These are phyloP conservation scores for Diplodia corticola DNA, from an alignment of 2,329 filamentous ascomycete species.

Conservation along the genomic window DNA sequence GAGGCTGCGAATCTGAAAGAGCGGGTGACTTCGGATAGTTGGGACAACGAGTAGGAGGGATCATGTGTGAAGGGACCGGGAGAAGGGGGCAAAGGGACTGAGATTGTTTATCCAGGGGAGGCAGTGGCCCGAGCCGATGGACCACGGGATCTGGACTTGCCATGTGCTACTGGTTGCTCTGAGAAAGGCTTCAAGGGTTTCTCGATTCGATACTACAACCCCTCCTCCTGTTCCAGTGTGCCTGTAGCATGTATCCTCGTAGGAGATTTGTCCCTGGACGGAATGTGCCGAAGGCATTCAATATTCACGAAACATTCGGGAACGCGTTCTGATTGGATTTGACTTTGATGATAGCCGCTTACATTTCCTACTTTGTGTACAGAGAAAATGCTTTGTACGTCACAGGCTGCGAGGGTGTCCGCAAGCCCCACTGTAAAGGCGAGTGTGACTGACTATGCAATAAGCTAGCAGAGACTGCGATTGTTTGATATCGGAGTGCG, in stretches of 20 bases:
- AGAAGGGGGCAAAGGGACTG: too few species aligned
- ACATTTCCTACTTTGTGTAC: not conserved
- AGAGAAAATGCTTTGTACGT: not conserved
- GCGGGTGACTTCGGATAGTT: too few species aligned
- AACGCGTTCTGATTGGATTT: not conserved
- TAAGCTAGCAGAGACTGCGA: not conserved
- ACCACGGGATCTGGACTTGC: not conserved
- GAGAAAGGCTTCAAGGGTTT: not conserved
- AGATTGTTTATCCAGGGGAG: not conserved
- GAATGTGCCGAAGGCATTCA: not conserved
- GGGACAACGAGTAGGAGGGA: not conserved
- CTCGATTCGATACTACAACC: not conserved
- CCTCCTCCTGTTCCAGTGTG: not conserved
- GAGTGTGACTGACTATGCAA: not conserved
- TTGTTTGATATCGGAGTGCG: not conserved
- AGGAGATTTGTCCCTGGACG: not conserved
- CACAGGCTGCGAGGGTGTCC: not conserved
- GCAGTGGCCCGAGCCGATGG: not conserved
- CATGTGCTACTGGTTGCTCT: not conserved
- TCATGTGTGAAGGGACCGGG: not conserved
- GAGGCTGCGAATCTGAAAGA: constrained; percentile 30
- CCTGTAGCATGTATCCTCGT: not conserved
- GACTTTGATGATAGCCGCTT: not conserved
- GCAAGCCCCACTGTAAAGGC: too few species aligned
- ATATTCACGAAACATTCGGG: not conserved